A percentile compares a stretch with the other conserved stretches of the same genome.
Evolutionary conservation across 116 monocot species (phyloP).

Genomic region (Trichopus zeylanicus): DNA sequence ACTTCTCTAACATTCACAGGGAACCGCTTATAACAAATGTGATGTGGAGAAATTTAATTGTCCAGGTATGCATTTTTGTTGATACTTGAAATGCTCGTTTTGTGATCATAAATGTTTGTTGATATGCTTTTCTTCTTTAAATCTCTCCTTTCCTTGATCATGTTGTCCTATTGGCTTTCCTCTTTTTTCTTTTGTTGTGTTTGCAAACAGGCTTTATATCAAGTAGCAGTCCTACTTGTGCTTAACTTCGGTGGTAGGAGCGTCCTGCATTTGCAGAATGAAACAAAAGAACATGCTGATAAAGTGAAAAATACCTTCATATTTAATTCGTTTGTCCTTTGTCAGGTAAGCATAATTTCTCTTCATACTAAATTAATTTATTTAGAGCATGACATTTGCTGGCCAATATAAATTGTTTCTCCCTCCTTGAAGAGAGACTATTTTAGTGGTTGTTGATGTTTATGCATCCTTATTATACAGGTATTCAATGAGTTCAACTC

Average conservation of each 20-base stretch:
- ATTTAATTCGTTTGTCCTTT: constrained; percentile 67
- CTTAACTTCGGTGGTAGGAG: constrained; percentile 56
- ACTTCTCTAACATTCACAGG: constrained; percentile 16
- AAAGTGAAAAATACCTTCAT: constrained; percentile 71
- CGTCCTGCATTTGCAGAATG: constrained; percentile 39
- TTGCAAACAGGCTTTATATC: constrained; percentile 33
- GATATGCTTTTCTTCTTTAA: background rate
- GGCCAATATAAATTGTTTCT: background rate
- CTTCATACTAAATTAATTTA: too few relatives aligned
- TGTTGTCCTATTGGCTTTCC: background rate
- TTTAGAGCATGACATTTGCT: too few relatives aligned
- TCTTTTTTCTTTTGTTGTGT: background rate
- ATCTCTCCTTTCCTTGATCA: background rate
- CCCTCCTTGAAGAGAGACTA: background rate
- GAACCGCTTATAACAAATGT: constrained; percentile 46
- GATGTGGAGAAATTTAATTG: constrained; percentile 46
- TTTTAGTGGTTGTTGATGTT: background rate
- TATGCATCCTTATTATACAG: too few relatives aligned
- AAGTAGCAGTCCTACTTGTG: constrained; percentile 48
- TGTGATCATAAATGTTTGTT: background rate
- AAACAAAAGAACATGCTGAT: constrained; percentile 35
- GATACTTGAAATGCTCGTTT: constrained; percentile 36
- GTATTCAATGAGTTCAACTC: constrained; percentile 95
- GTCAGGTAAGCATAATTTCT: constrained; percentile 28
- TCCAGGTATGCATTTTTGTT: constrained; percentile 26